Conservation (phyloP, 1,139 yeast genomes). For the Nakaseomyces uthaithaninus region DNA sequence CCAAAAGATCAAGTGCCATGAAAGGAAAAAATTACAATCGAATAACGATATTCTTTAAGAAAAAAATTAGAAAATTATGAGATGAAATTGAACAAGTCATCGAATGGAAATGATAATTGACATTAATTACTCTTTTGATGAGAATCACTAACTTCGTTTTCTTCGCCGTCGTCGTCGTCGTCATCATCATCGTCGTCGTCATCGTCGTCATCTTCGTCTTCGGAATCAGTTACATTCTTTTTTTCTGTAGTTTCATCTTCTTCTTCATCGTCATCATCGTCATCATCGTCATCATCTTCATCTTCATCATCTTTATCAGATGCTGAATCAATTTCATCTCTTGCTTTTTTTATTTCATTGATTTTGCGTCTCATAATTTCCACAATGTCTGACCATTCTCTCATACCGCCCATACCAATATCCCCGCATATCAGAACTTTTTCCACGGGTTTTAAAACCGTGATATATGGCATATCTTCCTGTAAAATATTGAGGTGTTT, state of each 20-base stretch:
- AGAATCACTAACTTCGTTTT: background rate
- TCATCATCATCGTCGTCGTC: slow-evolving; percentile 9
- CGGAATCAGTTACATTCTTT: slow-evolving; percentile 9
- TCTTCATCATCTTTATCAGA: slow-evolving; percentile 10
- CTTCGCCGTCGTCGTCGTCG: slow-evolving; percentile 1
- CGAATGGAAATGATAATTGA: background rate
- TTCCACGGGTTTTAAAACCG: slow-evolving; percentile 80
- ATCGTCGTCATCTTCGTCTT: slow-evolving; percentile 8
- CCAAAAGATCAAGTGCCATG: too few species aligned
- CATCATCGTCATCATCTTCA: slow-evolving; percentile 16
- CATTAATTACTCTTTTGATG: background rate
- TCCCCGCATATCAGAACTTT: slow-evolving; percentile 78
- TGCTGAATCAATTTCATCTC: slow-evolving; percentile 24
- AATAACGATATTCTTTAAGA: too few species aligned
- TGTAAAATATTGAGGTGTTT: slow-evolving; percentile 65
- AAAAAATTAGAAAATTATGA: too few species aligned
- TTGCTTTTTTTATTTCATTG: slow-evolving; percentile 22
- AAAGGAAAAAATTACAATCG: too few species aligned
- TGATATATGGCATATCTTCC: slow-evolving; percentile 90
- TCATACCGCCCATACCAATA: slow-evolving; percentile 91
- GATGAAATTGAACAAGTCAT: too few species aligned
- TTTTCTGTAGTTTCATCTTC: slow-evolving; percentile 21
- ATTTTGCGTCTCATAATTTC: slow-evolving; percentile 57
- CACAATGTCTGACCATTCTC: slow-evolving; percentile 92
- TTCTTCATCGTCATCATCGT: slow-evolving; percentile 10